These are phyloP conservation scores for Helotiales sp. DNA, from an alignment of 2,329 filamentous ascomycete genomes.

Conservation along the genomic window DNA sequence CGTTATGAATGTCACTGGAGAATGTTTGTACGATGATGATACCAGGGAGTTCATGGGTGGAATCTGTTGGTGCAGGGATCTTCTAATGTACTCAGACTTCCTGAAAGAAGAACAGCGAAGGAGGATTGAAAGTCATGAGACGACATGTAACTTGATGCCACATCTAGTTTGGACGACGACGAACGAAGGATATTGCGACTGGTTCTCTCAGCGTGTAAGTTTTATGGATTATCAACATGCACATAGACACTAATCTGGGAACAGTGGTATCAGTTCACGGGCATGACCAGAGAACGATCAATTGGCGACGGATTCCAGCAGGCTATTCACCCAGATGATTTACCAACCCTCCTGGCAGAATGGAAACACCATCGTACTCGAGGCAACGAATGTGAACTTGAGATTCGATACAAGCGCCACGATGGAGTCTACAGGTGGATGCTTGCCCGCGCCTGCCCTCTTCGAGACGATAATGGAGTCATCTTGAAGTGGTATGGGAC, in stretches of 20 bases:
- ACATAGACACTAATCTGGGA: background rate
- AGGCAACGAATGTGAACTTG: slow-evolving; percentile 17
- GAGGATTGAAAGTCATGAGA: slow-evolving; percentile 22
- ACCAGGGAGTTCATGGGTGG: slow-evolving; percentile 28
- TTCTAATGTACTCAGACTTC: slow-evolving; percentile 23
- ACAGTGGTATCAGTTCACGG: slow-evolving; percentile 30
- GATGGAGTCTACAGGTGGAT: slow-evolving; percentile 30
- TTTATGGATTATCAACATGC: no score
- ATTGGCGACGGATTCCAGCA: slow-evolving; percentile 12
- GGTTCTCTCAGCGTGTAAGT: slow-evolving; percentile 26
- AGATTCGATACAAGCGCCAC: slow-evolving; percentile 25
- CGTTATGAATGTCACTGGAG: slow-evolving; percentile 18
- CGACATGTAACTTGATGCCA: slow-evolving; percentile 27
- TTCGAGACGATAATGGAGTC: slow-evolving; percentile 11
- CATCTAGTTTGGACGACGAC: slow-evolving; percentile 27
- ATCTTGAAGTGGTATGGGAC: slow-evolving; percentile 31
- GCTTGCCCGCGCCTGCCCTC: slow-evolving; percentile 24
- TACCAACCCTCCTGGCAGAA: slow-evolving; percentile 7
- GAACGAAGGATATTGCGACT: slow-evolving; percentile 21
- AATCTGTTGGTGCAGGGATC: slow-evolving; percentile 25
- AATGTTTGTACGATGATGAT: slow-evolving; percentile 28
- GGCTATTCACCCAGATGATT: slow-evolving; percentile 23
- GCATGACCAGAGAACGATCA: slow-evolving; percentile 20
- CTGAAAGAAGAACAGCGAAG: slow-evolving; percentile 14
- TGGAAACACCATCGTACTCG: slow-evolving; percentile 9